Percentiles rank a stretch among this genome's conserved stretches.
These are phyloP conservation scores for Tylopilus rubrobrunneus DNA, from an alignment of 768 basidiomycete genomes.

Conservation along the genomic window DNA sequence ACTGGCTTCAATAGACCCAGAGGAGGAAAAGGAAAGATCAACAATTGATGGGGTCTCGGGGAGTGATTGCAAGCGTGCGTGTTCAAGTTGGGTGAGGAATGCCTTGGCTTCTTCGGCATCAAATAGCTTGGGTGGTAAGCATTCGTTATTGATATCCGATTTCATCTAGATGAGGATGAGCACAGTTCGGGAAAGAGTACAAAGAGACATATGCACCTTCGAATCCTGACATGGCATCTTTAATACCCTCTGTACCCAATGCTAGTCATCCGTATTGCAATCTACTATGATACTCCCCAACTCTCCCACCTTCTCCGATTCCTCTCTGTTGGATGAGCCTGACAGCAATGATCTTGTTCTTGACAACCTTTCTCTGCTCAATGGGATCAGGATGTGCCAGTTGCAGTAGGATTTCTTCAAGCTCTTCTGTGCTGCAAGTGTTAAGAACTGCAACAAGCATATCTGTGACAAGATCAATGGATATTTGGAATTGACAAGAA, in stretches of 20 bases:
- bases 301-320: constrained; percentile 96
- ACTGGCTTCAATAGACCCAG: constrained; percentile 40
- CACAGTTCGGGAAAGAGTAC: neutral
- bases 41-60: constrained; percentile 51
- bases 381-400: constrained; percentile 40
- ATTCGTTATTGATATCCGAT: constrained; percentile 98
- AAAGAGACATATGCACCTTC: constrained; percentile 81
- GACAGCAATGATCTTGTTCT: constrained; percentile 97
- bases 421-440: constrained; percentile 94
- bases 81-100: constrained; percentile 43
- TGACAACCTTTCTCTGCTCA: constrained; percentile 88
- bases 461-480: constrained; percentile 68
- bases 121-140: constrained; percentile 90
- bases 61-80: constrained; percentile 32
- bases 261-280: constrained; percentile 83
- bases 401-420: constrained; percentile 45
- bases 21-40: constrained; percentile 43
- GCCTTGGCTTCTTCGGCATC: constrained; percentile 73
- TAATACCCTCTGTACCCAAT: constrained; percentile 90
- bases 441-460: constrained; percentile 97
- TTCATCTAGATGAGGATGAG: constrained; percentile 60
- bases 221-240: constrained; percentile 88
- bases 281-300: constrained; percentile 79
- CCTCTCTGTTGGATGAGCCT: constrained; percentile 71
- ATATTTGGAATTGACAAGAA: neutral